Percentiles rank a stretch among this genome's conserved stretches.
phyloP scores from a whole-genome alignment of 2,329 filamentous ascomycete genomes.

The Fusarium duplospermum region DNA sequence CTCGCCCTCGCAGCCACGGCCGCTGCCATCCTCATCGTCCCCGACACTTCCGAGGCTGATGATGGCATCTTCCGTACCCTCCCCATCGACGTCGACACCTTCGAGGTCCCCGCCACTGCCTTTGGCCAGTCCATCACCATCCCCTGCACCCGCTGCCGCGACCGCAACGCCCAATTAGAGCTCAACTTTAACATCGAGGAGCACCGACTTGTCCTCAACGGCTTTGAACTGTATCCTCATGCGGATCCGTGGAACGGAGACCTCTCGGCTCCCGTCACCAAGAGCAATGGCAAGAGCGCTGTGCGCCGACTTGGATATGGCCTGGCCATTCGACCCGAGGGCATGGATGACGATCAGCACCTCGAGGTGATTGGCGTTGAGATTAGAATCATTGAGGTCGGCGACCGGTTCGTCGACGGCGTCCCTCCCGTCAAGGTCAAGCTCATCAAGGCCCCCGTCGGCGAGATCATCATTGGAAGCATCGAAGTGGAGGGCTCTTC shows the following conservation, averaged over 20 bases:
- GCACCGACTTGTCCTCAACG: constrained; percentile 66
- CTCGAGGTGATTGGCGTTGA: constrained; percentile 65
- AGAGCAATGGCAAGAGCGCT: constrained; percentile 51
- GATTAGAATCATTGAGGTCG: constrained; percentile 71
- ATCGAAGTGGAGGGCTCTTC: constrained; percentile 53
- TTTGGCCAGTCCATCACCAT: constrained; percentile 58
- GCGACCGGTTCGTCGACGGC: constrained; percentile 63
- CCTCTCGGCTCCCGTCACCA: constrained; percentile 60
- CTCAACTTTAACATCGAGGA: constrained; percentile 66
- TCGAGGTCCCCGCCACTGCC: constrained; percentile 51
- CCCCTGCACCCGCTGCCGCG: constrained; percentile 66
- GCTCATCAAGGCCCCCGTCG: constrained; percentile 68
- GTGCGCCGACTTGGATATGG: constrained; percentile 62
- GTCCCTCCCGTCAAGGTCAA: constrained; percentile 69
- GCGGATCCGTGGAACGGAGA: constrained; percentile 58
- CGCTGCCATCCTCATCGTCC: constrained; percentile 65
- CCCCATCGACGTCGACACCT: constrained; percentile 50
- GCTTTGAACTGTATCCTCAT: constrained; percentile 68
- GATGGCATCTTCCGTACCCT: constrained; percentile 56
- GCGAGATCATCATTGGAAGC: constrained; percentile 66
- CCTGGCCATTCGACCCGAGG: constrained; percentile 55
- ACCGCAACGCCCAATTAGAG: constrained; percentile 58
- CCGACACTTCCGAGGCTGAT: constrained; percentile 58
- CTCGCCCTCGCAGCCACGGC: constrained; percentile 50
- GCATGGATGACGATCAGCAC: constrained; percentile 62